These are phyloP conservation scores for Berkeleyomyces rouxiae DNA, from an alignment of 2,329 filamentous ascomycete species.

Conservation along the genomic window DNA sequence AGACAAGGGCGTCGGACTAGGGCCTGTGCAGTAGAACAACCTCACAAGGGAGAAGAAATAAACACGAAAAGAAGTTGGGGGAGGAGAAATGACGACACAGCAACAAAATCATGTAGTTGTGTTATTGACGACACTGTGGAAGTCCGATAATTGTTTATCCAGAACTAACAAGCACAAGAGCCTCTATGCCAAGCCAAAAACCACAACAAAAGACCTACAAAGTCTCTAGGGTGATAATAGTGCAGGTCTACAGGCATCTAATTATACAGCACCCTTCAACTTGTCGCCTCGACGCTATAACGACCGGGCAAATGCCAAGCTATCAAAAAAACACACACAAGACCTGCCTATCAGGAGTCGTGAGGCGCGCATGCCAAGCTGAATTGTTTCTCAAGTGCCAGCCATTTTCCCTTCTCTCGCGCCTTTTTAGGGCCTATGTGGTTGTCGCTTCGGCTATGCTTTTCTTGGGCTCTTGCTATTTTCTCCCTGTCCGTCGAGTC, in stretches of 20 bases:
- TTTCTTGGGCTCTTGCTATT: neutral
- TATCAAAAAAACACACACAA: neutral
- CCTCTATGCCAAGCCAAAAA: neutral
- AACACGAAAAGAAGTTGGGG: neutral
- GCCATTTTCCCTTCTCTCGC: neutral
- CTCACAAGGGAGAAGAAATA: neutral
- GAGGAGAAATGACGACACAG: neutral
- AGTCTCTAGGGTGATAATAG: neutral
- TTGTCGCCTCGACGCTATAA: neutral
- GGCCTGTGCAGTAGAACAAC: neutral
- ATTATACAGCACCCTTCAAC: neutral
- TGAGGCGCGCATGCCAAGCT: neutral
- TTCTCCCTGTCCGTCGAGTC: neutral
- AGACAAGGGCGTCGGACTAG: neutral
- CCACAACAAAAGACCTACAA: neutral
- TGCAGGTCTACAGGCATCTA: neutral
- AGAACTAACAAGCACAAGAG: neutral
- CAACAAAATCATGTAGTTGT: neutral
- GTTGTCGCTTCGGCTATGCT: neutral
- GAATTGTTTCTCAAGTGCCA: constrained; percentile 1
- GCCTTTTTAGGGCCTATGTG: neutral
- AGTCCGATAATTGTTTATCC: neutral
- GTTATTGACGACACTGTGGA: neutral
- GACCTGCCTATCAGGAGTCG: neutral
- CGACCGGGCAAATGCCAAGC: neutral